Base-by-base conservation (phyloP, 129 eudicot genomes). In the Apium graveolens region DNA sequence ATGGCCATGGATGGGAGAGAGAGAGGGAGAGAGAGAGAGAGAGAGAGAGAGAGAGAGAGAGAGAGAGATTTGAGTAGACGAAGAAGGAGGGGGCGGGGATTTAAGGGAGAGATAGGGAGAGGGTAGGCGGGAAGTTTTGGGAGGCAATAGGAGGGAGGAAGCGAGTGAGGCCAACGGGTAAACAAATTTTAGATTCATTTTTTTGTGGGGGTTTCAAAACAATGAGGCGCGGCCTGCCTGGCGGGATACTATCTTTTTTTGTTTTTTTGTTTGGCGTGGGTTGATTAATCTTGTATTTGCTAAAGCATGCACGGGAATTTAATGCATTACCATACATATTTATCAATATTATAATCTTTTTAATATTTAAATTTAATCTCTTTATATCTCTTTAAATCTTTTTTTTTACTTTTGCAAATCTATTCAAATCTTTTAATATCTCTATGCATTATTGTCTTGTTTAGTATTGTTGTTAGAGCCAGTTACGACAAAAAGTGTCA, bases 121-220 rank as follows among this genome's bases (percentile, higher is more conserved):
- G 16, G 16, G 42, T 29, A 26, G 84, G 92, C 92, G 92, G 92
- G 89, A 88, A 85, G 80, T 74, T 75, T 81, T 32, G 57, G 91
- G 84, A 83, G 80, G 89, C n/a, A n/a, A n/a, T 87, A 83, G 80
- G 81, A 24, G 55, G 83, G 63, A 48, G 27, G n/a, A 12, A 21
- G 2, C 3, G 18, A 10, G 46, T 21, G 24, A 70, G 55, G 74
- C 42, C 29, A 63, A 41, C n/a, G 65, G 81, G 76, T n/a, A n/a
- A 17, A 37, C 8, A 34, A 69, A 18, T 60, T 24, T 60, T 43
- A 65, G 11, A 65, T 65, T 65, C 11, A 10, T 16, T 2, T 0
- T 9, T n/a, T n/a, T n/a, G n/a, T 41, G 39, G 10, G 43, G 41
- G 42, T 34, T 63, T 63, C 31, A 27, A 65, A 31, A 31, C 31